Evolutionary conservation across 2,329 filamentous ascomycete species (phyloP), one percentile per base, ranked within the genome.

Genomic region (Fusarium annulatum): DNA sequence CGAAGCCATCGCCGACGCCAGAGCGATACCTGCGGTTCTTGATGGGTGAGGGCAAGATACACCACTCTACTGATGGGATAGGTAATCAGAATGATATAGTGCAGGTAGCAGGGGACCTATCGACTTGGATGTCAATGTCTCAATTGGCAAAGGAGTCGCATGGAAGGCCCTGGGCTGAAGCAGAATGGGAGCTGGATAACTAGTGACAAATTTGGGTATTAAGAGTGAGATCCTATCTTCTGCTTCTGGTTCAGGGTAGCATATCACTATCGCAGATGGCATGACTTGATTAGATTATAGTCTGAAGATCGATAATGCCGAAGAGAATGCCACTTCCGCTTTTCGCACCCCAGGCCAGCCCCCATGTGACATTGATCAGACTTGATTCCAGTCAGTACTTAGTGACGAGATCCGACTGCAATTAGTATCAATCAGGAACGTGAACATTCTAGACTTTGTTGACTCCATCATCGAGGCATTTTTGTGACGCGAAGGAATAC

Each of bases 21-120:
- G 57, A 60, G 34, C 43, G 57, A 6, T 60, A 60, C 21, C 34
- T 60, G 21, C 43, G 43, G 0, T 60, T 60, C 43, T 60, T 60
- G 3, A 60, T 60, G 57, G 57, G 57, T 4, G 57, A 60, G 8
- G 43, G 57, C 16, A 60, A 60, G 12, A 51, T 60, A 4, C 0
- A 28, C 4, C 57, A 60, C 3, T 60, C 57, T 34, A 21, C 1
- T 16, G 34, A 33, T 33, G 57, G 34, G 2, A 60, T 60, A 51
- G 57, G 43, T 52, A 60, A 34, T 21, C 57, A 60, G 34, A 60
- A 60, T 26, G 34, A 41, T 23, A 34, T 8, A 16, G 21, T 60
- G 2, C 57, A 41, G 43, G 21, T 7, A 10, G 6, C 2, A 21
- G 57, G 34, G 7, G n/a, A 6, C 7, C 14, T 60, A 21, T 33